Evolutionary conservation across 257 asterid species (phyloP), one percentile per base, ranked within the genome.

Genomic region (Paraleonurus japonicus): DNA sequence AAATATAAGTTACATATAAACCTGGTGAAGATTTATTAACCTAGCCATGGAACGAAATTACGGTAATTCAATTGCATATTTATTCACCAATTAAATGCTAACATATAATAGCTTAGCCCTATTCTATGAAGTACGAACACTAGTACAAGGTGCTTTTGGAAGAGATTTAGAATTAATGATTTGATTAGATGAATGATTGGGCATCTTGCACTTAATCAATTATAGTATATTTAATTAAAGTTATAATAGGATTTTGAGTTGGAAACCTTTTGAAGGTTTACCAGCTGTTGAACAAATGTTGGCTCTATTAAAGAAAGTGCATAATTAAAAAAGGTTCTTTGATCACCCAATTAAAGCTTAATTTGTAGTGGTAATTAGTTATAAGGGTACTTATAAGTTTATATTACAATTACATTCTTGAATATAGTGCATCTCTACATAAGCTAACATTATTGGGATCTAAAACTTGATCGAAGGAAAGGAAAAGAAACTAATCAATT

Each of bases 101-200:
- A 74, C n/a, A n/a, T 65, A 32, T 37, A 69, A 37, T 28, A 66
- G 33, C 32, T 60, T 39, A 59, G 69, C 78, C 78, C 78, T 69
- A 77, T 66, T 70, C 75, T 70, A 65, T 26, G 55, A 58, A 69
- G 51, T 47, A 47, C 54, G 80, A 57, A 81, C 78, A 74, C 75
- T 70, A 77, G 78, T 78, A 81, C 82, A 70, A 51, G 61, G 73
- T 77, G 76, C 69, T 32, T 61, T 67, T 54, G 13, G 50, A 74
- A 70, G 22, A 5, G 12, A 53, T 39, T 2, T 54, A 12, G 22
- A 27, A 45, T 7, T 35, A 35, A 50, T 45, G 28, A 32, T 60
- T 70, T 65, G 54, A n/a, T 64, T 57, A 60, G 60, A 63, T 69
- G 75, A 82, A 82, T 82, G 86, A 82, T 79, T 79, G 80, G 83